These are phyloP conservation scores for Cynanchum wilfordii DNA, from an alignment of 257 asterid species.

Conservation along the genomic window DNA sequence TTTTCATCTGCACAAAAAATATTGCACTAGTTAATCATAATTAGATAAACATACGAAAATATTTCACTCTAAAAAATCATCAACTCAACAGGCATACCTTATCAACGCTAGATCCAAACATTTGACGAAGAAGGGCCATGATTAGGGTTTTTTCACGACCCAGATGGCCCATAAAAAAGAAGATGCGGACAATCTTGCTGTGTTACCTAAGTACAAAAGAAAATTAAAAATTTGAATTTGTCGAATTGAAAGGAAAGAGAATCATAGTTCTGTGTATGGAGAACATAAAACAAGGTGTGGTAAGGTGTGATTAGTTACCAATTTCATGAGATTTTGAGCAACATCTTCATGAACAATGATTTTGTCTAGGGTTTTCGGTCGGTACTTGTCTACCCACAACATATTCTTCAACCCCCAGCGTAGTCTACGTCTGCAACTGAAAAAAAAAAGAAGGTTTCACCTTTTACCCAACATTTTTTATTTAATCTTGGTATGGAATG, in stretches of 20 bases:
- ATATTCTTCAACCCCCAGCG: constrained; percentile 22
- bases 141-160: constrained; percentile 97
- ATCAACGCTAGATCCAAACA: constrained; percentile 88
- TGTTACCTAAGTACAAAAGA: constrained; percentile 44
- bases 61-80: neutral
- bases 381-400: constrained; percentile 98
- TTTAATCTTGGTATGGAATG: too few species aligned
- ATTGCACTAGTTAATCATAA: constrained; percentile 12
- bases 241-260: neutral
- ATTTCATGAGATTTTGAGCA: constrained; percentile 82
- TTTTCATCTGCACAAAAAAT: constrained; percentile 68
- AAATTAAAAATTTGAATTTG: neutral
- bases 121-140: constrained; percentile 92
- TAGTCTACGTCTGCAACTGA: too few species aligned
- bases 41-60: constrained; percentile 10
- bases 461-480: too few species aligned
- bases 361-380: constrained; percentile 93
- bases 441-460: too few species aligned
- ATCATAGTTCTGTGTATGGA: neutral
- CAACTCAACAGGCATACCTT: constrained; percentile 42
- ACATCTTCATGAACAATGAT: constrained; percentile 70
- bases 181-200: constrained; percentile 97
- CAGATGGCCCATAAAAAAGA: constrained; percentile 91
- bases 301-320: constrained; percentile 39
- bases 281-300: neutral